Evolutionary conservation across 2,329 filamentous ascomycete genomes (phyloP), one percentile per base, ranked within the genome.

Genomic region (Beauveria medogensis): DNA sequence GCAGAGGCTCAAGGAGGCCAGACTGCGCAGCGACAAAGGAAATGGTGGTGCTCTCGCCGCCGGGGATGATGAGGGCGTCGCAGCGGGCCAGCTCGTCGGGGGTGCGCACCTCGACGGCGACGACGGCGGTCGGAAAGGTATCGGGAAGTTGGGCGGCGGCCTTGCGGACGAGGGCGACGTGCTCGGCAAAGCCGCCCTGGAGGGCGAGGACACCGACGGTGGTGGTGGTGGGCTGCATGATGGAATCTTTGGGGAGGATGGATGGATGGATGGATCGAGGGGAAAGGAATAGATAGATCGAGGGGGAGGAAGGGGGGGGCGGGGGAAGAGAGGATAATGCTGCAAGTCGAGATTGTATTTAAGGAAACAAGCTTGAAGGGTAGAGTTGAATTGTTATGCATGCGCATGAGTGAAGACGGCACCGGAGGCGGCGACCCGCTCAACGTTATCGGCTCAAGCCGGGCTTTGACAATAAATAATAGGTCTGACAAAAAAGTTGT

Each of bases 11-110:
- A 60, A 99, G 77, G 41, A 99, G 77, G 18, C 88, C 87, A 0
- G 89, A 91, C 65, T 92, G 84, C 24, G 86, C 85, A 3, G 94
- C 94, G 18, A 97, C 90, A 34, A 97, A 82, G 12, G 91, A 91
- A 67, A 99, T 95, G 3, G 93, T 88, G 1, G 94, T 97, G 75
- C 91, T 96, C 74, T 99, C 94, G 64, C 94, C 94, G 57, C 94
- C 94, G 3, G 94, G 94, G 52, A 99, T 85, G 70, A 99, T 85
- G 48, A 99, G 82, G 28, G 86, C 93, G 73, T 93, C 85, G 75
- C 92, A 97, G 66, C 72, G 73, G 5, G 81, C 77, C 37, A 99
- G 81, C 68, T 96, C 82, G 7, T 79, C 76, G 2, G 84, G 77
- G 7, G 88, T 97, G 62, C 93, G 88, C 52, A 97, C 91, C 73